These are phyloP conservation scores for Kernera saxatilis DNA, from an alignment of 345 rosid species.

Conservation along the genomic window DNA sequence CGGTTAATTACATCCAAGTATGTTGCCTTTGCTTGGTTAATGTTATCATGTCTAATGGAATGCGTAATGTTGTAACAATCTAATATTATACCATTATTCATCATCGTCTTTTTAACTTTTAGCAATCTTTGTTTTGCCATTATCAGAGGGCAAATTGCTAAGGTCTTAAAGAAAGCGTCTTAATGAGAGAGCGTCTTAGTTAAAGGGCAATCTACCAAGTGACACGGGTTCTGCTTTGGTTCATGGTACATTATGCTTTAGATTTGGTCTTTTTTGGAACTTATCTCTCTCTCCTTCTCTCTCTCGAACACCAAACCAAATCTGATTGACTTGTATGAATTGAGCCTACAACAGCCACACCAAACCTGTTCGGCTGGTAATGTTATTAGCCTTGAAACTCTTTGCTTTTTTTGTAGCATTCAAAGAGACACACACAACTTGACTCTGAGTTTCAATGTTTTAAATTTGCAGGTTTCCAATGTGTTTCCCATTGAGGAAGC, in stretches of 20 bases:
- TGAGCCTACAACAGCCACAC: slow-evolving; percentile 69
- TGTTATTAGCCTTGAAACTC: neutral
- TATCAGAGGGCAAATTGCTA: slow-evolving; percentile 67
- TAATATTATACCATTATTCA: neutral
- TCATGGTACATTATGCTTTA: too few relatives aligned
- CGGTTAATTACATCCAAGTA: slow-evolving; percentile 71
- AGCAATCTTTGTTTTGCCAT: slow-evolving; percentile 39
- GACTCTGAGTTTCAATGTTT: neutral
- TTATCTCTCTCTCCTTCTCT: neutral
- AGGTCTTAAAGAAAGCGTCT: slow-evolving; percentile 71
- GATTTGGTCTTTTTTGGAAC: neutral
- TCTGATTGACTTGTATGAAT: slow-evolving; percentile 19
- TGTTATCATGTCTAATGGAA: too few relatives aligned
- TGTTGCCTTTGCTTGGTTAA: too few relatives aligned
- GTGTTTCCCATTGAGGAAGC: slow-evolving; percentile 82
- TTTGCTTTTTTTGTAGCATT: neutral
- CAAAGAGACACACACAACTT: neutral
- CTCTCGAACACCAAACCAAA: neutral
- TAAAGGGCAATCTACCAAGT: slow-evolving; percentile 47
- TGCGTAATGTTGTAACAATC: neutral
- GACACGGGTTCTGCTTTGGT: slow-evolving; percentile 71
- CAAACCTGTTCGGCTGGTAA: slow-evolving; percentile 86
- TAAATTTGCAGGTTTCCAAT: too few relatives aligned
- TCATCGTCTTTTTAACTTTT: neutral
- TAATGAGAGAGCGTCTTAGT: too few relatives aligned